phyloP scores from a whole-genome alignment of 1,139 yeast species.

The Meyerozyma sp. region DNA sequence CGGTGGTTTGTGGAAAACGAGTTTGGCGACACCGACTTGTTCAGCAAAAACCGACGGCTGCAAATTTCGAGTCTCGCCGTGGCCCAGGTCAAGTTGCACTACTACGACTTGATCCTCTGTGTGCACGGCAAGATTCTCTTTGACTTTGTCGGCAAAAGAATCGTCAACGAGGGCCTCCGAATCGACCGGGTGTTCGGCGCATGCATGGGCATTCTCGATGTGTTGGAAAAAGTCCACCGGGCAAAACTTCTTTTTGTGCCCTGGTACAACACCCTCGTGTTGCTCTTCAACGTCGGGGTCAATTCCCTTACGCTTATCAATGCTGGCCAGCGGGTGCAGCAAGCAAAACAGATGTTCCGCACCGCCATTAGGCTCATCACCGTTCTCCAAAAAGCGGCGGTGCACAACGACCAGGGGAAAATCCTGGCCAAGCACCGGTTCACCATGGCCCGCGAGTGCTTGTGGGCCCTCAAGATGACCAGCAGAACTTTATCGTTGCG shows the following conservation, averaged over 20 bases:
- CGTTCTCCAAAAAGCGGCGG: slow-evolving; percentile 25
- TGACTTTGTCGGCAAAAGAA: slow-evolving; percentile 28
- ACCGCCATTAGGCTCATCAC: slow-evolving; percentile 23
- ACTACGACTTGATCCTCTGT: slow-evolving; percentile 33
- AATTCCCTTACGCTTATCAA: slow-evolving; percentile 42
- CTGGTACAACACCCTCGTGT: slow-evolving; percentile 49
- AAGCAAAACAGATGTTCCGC: slow-evolving; percentile 21
- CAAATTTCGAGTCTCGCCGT: slow-evolving; percentile 14
- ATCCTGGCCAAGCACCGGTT: slow-evolving; percentile 38
- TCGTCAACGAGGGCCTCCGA: slow-evolving; percentile 28
- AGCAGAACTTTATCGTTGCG: slow-evolving; percentile 47
- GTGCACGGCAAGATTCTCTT: slow-evolving; percentile 34
- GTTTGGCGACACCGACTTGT: slow-evolving; percentile 27
- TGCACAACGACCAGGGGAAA: slow-evolving; percentile 26
- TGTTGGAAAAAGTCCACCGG: slow-evolving; percentile 28
- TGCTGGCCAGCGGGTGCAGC: slow-evolving; percentile 27
- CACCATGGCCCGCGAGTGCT: slow-evolving; percentile 57
- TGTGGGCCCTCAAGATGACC: slow-evolving; percentile 59
- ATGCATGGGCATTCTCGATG: slow-evolving; percentile 30
- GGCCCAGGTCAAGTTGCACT: slow-evolving; percentile 37
- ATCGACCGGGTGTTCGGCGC: slow-evolving; percentile 30
- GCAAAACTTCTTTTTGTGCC: slow-evolving; percentile 39
- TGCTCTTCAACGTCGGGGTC: slow-evolving; percentile 45
- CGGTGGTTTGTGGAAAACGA: slow-evolving; percentile 35
- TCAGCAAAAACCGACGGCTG: slow-evolving; percentile 9